phyloP scores from a whole-genome alignment of 768 basidiomycete genomes.

The Kwoniella sp. region DNA sequence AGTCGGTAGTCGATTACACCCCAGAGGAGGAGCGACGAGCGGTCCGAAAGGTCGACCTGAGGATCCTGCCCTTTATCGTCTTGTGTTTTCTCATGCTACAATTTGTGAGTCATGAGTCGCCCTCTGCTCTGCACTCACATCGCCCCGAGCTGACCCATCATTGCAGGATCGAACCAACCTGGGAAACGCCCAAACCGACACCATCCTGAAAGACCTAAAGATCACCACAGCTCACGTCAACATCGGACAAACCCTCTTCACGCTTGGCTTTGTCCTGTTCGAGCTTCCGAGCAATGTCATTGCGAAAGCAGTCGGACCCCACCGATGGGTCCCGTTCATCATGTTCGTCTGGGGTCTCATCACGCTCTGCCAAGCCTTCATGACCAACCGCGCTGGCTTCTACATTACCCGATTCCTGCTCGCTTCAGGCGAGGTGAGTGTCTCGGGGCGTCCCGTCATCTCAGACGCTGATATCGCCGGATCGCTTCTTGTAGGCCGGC shows the following conservation, averaged over 20 bases:
- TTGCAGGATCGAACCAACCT: constrained; percentile 22
- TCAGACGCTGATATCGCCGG: too few relatives aligned
- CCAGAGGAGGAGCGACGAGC: constrained; percentile 9
- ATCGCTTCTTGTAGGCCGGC: constrained; percentile 17
- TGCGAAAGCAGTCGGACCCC: constrained; percentile 26
- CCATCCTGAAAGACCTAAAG: constrained; percentile 24
- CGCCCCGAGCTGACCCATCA: too few relatives aligned
- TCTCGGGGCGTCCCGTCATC: too few relatives aligned
- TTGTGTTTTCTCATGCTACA: constrained; percentile 19
- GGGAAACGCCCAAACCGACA: constrained; percentile 29
- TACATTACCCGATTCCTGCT: constrained; percentile 38
- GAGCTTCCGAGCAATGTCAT: constrained; percentile 41
- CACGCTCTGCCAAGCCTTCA: constrained; percentile 38
- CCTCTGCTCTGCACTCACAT: not conserved
- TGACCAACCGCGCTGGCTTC: constrained; percentile 26
- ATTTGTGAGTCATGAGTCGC: constrained; percentile 14
- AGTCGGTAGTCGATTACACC: constrained; percentile 4
- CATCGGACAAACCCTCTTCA: constrained; percentile 41
- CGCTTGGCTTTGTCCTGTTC: constrained; percentile 41
- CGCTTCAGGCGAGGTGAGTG: constrained; percentile 20
- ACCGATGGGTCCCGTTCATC: constrained; percentile 37
- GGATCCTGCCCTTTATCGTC: constrained; percentile 15
- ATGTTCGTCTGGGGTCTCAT: constrained; percentile 52
- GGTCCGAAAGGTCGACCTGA: constrained; percentile 19
- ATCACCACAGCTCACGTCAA: constrained; percentile 35